Evolutionary conservation across 83 land plant genomes (phyloP), one percentile per base, ranked within the genome.

Genomic region (Picea abies): DNA sequence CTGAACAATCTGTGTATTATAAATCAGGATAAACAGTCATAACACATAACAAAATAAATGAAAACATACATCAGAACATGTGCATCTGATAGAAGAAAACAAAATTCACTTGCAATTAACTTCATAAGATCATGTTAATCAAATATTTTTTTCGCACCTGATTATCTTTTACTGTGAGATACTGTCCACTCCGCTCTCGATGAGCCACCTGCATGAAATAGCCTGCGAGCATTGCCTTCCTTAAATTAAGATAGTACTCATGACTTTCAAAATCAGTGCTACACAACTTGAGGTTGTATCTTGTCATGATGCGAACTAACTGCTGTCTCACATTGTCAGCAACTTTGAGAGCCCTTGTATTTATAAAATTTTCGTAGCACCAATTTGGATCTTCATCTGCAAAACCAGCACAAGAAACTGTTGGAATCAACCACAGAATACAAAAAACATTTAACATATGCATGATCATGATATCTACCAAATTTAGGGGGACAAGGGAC

Each of bases 131-230:
- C 56, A 52, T 52, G 10, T 52, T 52, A 52, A 52, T 52, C 56
- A 52, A 52, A 52, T 3, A 52, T 2, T 10, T 11, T 3, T 1
- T 7, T 25, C 5, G 63, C 29, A 89, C 90, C 90, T 89, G 90
- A 62, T 89, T 89, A 65, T 89, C 90, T 86, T 89, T 89, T 26
- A 89, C 90, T 29, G 90, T 89, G 77, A 89, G 79, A 70, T 89
- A 89, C 49, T 86, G 82, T 22, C 90, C 90, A 22, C 85, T 86
- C 22, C 89, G 90, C 82, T 89, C 89, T 29, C 86, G 81, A 75
- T 89, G 90, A 5, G 90, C 90, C 58, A 89, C 90, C 82, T 89
- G 90, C 90, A 89, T 89, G 77, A 89, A 89, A 75, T 89, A 89
- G 14, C 90, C 90, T 60, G 90, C 89, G 23, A 89, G 90, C 89